Evolutionary conservation across 176 grass and related monocot genomes (phyloP).

Genomic region (Poa pratensis): DNA sequence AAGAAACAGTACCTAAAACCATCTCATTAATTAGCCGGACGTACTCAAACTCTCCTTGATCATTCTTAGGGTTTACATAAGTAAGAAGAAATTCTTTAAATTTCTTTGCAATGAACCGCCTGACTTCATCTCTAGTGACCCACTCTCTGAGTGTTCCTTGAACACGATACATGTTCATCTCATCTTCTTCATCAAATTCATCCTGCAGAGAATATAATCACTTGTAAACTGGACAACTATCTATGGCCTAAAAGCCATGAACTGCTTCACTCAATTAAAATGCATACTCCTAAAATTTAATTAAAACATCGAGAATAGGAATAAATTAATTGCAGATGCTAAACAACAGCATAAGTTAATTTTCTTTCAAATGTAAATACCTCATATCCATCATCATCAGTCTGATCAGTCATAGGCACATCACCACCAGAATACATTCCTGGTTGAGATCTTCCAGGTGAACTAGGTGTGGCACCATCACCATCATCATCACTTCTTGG

Average conservation of each 20-base stretch:
- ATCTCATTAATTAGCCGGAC: slow-evolving; percentile 91
- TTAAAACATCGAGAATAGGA: not conserved
- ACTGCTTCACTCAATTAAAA: not conserved
- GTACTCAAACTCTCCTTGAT: slow-evolving; percentile 96
- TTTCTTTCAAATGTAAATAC: slow-evolving; percentile 49
- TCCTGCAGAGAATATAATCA: slow-evolving; percentile 58
- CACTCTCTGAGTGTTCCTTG: slow-evolving; percentile 93
- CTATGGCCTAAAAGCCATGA: not conserved
- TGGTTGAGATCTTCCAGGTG: slow-evolving; percentile 85
- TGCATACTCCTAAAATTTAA: not conserved
- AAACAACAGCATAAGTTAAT: slow-evolving; percentile 33
- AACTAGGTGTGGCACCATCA: slow-evolving; percentile 81
- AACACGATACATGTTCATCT: slow-evolving; percentile 96
- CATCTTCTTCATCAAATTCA: slow-evolving; percentile 96
- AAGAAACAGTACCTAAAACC: slow-evolving; percentile 77
- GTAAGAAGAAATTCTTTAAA: slow-evolving; percentile 98
- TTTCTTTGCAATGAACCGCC: slow-evolving; percentile 97
- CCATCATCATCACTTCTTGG: slow-evolving; percentile 84
- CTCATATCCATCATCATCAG: slow-evolving; percentile 90
- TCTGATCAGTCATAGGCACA: slow-evolving; percentile 87
- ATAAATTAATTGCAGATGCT: slow-evolving; percentile 19
- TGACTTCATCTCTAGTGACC: slow-evolving; percentile 96
- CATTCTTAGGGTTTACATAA: slow-evolving; percentile 94
- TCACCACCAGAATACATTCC: slow-evolving; percentile 76
- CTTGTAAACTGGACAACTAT: not conserved